Conservation (phyloP, 306 rosid genomes). For the Biancaea sappan region DNA sequence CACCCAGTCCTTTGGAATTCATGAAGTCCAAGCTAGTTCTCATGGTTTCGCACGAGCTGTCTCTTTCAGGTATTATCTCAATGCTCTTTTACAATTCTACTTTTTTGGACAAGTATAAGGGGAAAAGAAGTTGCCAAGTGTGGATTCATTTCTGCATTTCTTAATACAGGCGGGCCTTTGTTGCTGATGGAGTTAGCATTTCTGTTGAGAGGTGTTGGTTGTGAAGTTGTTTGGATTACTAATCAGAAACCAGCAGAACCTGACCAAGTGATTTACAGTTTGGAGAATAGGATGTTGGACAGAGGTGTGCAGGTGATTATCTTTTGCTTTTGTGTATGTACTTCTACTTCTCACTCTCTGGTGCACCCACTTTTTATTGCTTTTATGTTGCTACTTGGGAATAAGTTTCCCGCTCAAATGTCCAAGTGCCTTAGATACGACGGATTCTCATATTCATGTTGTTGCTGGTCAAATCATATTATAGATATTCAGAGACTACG, state of each 20-base stretch:
- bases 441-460: neutral
- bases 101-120: constrained; percentile 6
- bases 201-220: constrained; percentile 70
- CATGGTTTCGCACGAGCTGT: constrained; percentile 77
- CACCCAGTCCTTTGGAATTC: constrained; percentile 57
- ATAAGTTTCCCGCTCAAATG: neutral
- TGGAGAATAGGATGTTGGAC: constrained; percentile 78
- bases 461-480: neutral
- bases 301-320: constrained; percentile 70
- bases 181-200: constrained; percentile 82
- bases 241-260: constrained; percentile 59
- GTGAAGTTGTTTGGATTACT: constrained; percentile 77
- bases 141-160: neutral
- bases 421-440: neutral
- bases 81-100: neutral
- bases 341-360: neutral
- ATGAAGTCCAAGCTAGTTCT: constrained; percentile 82
- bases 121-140: neutral
- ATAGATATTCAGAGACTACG: neutral
- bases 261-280: constrained; percentile 62
- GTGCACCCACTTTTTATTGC: neutral
- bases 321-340: neutral
- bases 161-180: constrained; percentile 66
- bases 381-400: neutral
- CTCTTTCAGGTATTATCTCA: constrained; percentile 62